These are phyloP conservation scores for Orychophragmus violaceus DNA, from an alignment of 345 rosid species.

Conservation along the genomic window DNA sequence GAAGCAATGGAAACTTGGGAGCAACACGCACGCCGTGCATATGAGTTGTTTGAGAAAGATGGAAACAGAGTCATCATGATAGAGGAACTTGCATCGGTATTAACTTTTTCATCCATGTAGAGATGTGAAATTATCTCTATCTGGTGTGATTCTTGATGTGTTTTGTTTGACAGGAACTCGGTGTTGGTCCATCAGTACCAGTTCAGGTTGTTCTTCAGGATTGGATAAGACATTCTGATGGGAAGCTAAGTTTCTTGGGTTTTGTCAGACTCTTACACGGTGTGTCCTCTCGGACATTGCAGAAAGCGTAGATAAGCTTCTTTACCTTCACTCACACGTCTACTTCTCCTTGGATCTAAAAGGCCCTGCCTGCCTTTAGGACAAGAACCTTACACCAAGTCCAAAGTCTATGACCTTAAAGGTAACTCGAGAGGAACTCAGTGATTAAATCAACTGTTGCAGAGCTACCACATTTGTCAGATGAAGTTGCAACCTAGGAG, in stretches of 20 bases:
- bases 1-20: not conserved
- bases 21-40: not conserved
- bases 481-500: not conserved
- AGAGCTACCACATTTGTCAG: not conserved
- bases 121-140: not conserved
- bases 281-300: not conserved
- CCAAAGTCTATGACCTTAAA: not conserved
- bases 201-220: not conserved
- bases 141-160: not conserved
- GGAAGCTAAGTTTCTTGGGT: not conserved
- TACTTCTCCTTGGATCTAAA: not conserved
- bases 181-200: not conserved
- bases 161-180: not conserved
- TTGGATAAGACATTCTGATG: not conserved
- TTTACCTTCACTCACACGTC: not conserved
- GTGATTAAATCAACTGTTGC: too few relatives aligned
- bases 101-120: not conserved
- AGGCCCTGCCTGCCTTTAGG: not conserved
- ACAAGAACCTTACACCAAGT: too few relatives aligned
- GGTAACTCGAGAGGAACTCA: not conserved
- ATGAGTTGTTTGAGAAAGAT: not conserved
- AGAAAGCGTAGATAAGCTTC: not conserved
- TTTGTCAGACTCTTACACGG: not conserved
- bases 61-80: not conserved
- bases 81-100: not conserved